phyloP scores from a whole-genome alignment of 208 protist species.

The Leptomonas seymouri region DNA sequence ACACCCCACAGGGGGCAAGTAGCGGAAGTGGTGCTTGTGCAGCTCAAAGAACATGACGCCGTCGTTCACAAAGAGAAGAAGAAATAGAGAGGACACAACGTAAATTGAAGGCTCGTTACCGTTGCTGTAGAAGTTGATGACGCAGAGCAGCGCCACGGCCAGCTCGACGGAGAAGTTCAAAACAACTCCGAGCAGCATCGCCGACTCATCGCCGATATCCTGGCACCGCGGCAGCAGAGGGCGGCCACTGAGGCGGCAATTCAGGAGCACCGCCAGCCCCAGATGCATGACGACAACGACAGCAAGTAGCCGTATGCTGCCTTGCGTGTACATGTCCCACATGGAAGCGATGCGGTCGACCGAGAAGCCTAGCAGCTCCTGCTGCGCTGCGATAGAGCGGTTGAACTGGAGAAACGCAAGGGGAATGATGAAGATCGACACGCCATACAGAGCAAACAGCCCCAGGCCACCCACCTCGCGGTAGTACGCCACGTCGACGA shows the following conservation, averaged over 20 bases:
- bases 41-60: constrained; percentile 54
- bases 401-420: constrained; percentile 38
- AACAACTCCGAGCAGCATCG: constrained; percentile 43
- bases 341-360: constrained; percentile 27
- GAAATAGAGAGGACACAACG: constrained; percentile 54
- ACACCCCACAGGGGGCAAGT: constrained; percentile 62
- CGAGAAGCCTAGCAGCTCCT: constrained; percentile 35
- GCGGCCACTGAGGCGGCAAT: constrained; percentile 56
- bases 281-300: constrained; percentile 52
- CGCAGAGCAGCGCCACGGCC: constrained; percentile 43
- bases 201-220: constrained; percentile 33
- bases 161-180: constrained; percentile 66
- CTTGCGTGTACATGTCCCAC: constrained; percentile 70
- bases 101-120: constrained; percentile 70
- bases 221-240: constrained; percentile 57
- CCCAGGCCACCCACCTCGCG: constrained; percentile 41
- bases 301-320: constrained; percentile 57
- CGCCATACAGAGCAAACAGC: constrained; percentile 34
- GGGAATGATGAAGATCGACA: constrained; percentile 27
- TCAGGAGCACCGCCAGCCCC: constrained; percentile 70
- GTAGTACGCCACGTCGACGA: constrained; percentile 74
- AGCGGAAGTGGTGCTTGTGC: constrained; percentile 53
- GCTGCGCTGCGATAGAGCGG: constrained; percentile 20
- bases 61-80: constrained; percentile 82
- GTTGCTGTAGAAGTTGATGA: constrained; percentile 65